Conservation (phyloP, 371 early-diverging fungal genomes). For the Syncephalastrum racemosum region DNA sequence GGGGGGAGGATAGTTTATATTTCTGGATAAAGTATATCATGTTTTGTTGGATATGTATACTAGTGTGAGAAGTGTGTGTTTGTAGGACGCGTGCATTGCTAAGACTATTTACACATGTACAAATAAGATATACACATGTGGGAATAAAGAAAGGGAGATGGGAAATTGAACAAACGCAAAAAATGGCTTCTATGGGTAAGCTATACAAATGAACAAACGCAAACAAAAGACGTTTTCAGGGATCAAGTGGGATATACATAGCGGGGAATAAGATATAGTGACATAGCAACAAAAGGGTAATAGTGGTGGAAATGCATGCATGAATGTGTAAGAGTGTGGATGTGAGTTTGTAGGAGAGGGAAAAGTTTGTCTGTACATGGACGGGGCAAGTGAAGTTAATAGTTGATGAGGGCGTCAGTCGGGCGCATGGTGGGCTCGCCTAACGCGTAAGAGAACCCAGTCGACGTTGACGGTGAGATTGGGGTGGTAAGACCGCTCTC, state of each 20-base stretch:
- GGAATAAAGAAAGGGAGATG: slow-evolving; percentile 5
- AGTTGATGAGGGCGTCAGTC: slow-evolving; percentile 23
- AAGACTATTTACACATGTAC: slow-evolving; percentile 16
- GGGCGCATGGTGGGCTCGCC: slow-evolving; percentile 20
- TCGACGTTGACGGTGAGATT: slow-evolving; percentile 11
- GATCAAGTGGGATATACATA: too few species aligned
- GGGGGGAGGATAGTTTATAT: too few species aligned
- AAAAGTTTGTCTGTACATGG: slow-evolving; percentile 7
- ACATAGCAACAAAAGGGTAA: slow-evolving; percentile 2
- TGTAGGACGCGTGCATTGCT: slow-evolving; percentile 5
- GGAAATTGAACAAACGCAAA: slow-evolving; percentile 5
- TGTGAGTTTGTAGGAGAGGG: slow-evolving; percentile 4
- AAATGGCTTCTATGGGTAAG: slow-evolving; percentile 9
- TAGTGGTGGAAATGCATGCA: neutral
- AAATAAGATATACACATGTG: slow-evolving; percentile 15
- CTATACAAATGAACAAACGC: slow-evolving; percentile 13
- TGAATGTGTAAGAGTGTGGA: neutral
- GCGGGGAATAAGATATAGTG: too few species aligned
- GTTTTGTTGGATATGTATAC: too few species aligned
- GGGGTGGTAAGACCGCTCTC: neutral
- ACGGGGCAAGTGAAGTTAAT: slow-evolving; percentile 9
- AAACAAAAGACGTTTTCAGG: slow-evolving; percentile 8
- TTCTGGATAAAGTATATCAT: too few species aligned
- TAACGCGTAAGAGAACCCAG: slow-evolving; percentile 5
- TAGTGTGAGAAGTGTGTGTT: too few species aligned